Percentiles rank a stretch among this genome's conserved stretches.
These are phyloP conservation scores for Pseudoturritis turrita DNA, from an alignment of 345 rosid genomes.

Conservation along the genomic window DNA sequence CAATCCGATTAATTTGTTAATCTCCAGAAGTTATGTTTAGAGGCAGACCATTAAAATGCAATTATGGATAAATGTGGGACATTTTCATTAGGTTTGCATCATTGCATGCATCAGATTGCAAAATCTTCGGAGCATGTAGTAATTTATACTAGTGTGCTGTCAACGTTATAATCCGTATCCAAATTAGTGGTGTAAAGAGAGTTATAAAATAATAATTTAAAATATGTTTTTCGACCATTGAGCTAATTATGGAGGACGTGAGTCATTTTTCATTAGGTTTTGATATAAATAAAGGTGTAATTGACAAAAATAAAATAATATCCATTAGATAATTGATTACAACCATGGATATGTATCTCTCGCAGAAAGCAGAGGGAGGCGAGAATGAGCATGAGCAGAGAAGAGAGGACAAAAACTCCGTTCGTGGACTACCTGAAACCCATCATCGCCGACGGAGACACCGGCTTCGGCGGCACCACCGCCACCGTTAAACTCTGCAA, in stretches of 20 bases:
- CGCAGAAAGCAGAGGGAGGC: slow-evolving; percentile 82
- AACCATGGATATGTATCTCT: slow-evolving; percentile 1
- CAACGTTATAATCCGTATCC: too few species aligned
- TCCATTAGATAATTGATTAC: neutral
- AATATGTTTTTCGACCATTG: neutral
- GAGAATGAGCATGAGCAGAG: slow-evolving; percentile 82
- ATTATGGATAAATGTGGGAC: neutral
- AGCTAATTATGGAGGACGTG: neutral
- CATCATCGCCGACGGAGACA: slow-evolving; percentile 96
- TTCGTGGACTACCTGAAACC: slow-evolving; percentile 90
- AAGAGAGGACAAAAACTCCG: slow-evolving; percentile 77
- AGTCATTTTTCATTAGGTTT: neutral
- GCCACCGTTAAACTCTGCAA: slow-evolving; percentile 96
- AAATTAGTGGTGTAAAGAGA: too few species aligned
- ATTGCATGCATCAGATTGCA: neutral
- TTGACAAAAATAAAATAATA: neutral
- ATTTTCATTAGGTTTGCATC: neutral
- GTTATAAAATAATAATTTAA: too few species aligned
- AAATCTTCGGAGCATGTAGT: too few species aligned
- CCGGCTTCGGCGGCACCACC: slow-evolving; percentile 90
- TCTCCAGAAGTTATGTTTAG: neutral
- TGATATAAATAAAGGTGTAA: neutral
- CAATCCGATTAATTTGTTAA: too few species aligned
- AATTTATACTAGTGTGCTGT: too few species aligned
- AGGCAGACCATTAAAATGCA: neutral